These are phyloP conservation scores for Postia placenta DNA, from an alignment of 768 basidiomycete species.

Conservation along the genomic window DNA sequence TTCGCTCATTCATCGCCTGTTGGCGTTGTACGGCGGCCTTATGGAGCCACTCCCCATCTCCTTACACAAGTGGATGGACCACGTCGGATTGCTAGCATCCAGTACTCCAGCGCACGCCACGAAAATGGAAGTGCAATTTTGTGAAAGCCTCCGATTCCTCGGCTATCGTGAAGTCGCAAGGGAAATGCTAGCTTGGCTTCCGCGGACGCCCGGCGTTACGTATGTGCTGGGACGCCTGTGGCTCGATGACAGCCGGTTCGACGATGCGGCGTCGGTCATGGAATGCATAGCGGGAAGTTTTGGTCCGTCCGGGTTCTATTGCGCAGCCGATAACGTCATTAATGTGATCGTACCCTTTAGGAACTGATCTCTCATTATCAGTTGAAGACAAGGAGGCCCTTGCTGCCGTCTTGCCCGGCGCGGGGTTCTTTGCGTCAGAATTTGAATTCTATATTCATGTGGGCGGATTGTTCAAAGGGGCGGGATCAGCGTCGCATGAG, in stretches of 20 bases:
- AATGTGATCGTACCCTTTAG: constrained; percentile 25
- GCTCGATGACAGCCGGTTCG: constrained; percentile 54
- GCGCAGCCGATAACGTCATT: constrained; percentile 1
- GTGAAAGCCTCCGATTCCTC: constrained; percentile 58
- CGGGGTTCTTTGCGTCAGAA: constrained; percentile 50
- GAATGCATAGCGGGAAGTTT: constrained; percentile 73
- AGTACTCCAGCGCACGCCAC: constrained; percentile 63
- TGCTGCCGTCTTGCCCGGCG: constrained; percentile 51
- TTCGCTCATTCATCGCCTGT: constrained; percentile 59
- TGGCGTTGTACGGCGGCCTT: constrained; percentile 42
- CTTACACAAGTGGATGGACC: constrained; percentile 67
- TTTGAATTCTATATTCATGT: constrained; percentile 76
- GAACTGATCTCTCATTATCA: constrained; percentile 43
- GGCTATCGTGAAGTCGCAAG: constrained; percentile 56
- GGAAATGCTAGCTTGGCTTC: constrained; percentile 72
- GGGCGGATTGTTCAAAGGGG: constrained; percentile 65
- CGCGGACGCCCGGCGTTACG: constrained; percentile 66
- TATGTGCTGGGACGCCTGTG: constrained; percentile 70
- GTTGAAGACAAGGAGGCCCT: constrained; percentile 63
- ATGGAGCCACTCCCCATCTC: constrained; percentile 39
- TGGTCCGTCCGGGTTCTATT: constrained; percentile 40
- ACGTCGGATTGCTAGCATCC: constrained; percentile 60
- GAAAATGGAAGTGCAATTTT: constrained; percentile 64
- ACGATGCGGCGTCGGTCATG: constrained; percentile 71
- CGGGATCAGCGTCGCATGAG: constrained; percentile 50